Evolutionary conservation across 345 rosid species (phyloP).

Genomic region (Pugionium cornutum): DNA sequence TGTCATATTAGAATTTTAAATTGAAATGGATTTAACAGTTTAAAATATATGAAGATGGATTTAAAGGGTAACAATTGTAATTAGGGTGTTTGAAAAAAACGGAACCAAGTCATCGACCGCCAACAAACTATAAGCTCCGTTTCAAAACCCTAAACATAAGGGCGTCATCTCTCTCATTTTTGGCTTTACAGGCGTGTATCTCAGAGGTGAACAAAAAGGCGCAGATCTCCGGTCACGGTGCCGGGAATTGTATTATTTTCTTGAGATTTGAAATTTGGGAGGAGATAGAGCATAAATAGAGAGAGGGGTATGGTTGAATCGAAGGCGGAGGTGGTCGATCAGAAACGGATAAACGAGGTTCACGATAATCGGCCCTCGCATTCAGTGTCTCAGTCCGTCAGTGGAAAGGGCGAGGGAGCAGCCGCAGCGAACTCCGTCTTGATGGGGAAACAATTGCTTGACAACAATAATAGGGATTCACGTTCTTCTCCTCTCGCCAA

Average conservation of each 20-base stretch:
- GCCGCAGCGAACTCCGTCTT: background rate
- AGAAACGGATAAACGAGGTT: slow-evolving; percentile 72
- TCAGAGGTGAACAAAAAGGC: slow-evolving; percentile 3
- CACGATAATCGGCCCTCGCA: slow-evolving; percentile 42
- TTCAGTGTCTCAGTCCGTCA: slow-evolving; percentile 35
- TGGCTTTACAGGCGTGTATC: background rate
- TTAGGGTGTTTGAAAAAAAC: too few species aligned
- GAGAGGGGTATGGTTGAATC: slow-evolving; percentile 55
- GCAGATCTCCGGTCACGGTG: slow-evolving; percentile 1
- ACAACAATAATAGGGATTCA: background rate
- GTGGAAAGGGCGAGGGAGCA: slow-evolving; percentile 52
- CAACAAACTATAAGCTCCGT: slow-evolving; percentile 16
- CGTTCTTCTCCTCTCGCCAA: slow-evolving; percentile 47
- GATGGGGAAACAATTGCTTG: background rate
- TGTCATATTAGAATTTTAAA: too few species aligned
- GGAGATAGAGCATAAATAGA: slow-evolving; percentile 1
- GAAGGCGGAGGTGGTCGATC: slow-evolving; percentile 66
- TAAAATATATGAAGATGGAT: too few species aligned
- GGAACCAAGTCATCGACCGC: too few species aligned
- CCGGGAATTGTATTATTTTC: background rate
- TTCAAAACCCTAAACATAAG: slow-evolving; percentile 30
- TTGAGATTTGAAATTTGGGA: background rate
- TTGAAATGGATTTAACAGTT: too few species aligned
- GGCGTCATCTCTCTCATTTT: background rate
- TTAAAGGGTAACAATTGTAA: too few species aligned